Percentiles rank a stretch among this genome's conserved stretches.
These are phyloP conservation scores for Aspergillus fijiensis DNA, from an alignment of 2,329 filamentous ascomycete species.

Conservation along the genomic window DNA sequence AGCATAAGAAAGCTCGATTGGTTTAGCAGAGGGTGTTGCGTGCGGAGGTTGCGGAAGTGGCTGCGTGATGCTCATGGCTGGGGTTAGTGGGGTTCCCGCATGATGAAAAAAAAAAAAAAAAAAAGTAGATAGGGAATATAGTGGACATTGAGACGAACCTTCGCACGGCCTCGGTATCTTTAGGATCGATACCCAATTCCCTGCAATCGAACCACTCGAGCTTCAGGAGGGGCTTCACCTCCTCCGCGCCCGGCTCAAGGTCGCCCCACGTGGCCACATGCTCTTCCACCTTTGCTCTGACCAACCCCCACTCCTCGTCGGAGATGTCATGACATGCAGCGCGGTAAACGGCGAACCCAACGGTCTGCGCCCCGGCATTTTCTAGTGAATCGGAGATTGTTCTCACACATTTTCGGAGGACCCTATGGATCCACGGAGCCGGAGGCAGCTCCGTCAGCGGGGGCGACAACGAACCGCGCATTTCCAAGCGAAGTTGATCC, in stretches of 20 bases:
- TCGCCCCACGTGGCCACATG: conserved; percentile 27
- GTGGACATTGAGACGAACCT: not conserved
- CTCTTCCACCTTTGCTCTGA: conserved; percentile 19
- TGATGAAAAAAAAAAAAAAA: no score
- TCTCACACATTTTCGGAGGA: not conserved
- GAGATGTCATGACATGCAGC: conserved; percentile 20
- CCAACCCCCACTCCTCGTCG: conserved; percentile 24
- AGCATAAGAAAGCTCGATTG: conserved; percentile 16
- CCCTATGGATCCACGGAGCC: conserved; percentile 19
- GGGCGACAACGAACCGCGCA: no score
- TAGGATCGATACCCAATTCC: conserved; percentile 14
- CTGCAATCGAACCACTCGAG: conserved; percentile 29
- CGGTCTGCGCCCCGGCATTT: not conserved
- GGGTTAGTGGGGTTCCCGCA: no score
- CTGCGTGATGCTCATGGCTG: no score
- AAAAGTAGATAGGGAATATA: no score
- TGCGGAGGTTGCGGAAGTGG: no score
- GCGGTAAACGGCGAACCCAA: conserved; percentile 26
- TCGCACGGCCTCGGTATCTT: not conserved
- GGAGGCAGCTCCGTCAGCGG: no score
- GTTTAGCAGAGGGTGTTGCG: no score
- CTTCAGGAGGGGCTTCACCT: conserved; percentile 23
- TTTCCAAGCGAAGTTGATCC: no score
- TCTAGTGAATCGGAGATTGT: not conserved
- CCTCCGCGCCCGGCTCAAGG: conserved; percentile 19